phyloP scores from a whole-genome alignment of 306 rosid genomes.

The Cucurbita moschata region DNA sequence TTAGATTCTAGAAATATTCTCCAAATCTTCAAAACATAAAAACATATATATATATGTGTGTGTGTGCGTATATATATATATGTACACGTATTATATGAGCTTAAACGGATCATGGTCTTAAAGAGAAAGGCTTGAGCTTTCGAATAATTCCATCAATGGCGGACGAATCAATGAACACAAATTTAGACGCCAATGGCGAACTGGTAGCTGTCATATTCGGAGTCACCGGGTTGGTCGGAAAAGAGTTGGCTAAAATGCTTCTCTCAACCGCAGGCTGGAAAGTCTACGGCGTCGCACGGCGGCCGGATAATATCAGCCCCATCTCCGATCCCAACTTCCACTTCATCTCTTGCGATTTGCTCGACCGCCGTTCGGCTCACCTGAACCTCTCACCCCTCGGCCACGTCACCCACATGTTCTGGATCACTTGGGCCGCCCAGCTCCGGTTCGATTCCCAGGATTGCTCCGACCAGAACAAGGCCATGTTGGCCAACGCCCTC shows the following conservation, averaged over 20 bases:
- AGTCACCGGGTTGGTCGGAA: constrained; percentile 78
- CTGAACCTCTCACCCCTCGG: constrained; percentile 28
- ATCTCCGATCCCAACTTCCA: constrained; percentile 29
- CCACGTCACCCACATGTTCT: constrained; percentile 70
- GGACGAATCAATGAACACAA: constrained; percentile 5
- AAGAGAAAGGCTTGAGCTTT: neutral
- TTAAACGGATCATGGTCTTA: too few species aligned
- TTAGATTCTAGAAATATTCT: neutral
- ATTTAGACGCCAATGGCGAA: constrained; percentile 3
- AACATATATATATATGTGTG: neutral
- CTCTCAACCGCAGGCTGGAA: constrained; percentile 46
- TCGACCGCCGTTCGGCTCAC: constrained; percentile 40
- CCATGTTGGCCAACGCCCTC: constrained; percentile 69
- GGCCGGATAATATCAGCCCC: constrained; percentile 20
- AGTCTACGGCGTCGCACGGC: constrained; percentile 77
- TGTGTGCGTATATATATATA: neutral
- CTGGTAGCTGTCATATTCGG: constrained; percentile 74
- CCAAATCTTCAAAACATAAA: neutral
- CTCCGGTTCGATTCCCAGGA: constrained; percentile 42
- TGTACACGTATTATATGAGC: neutral
- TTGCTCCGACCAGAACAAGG: constrained; percentile 42
- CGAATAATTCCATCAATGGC: constrained; percentile 21
- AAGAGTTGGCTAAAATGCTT: constrained; percentile 42
- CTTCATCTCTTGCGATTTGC: constrained; percentile 73
- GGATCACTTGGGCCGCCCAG: constrained; percentile 95